Evolutionary conservation across 306 rosid genomes (phyloP).

Genomic region (Carpinus fangiana): DNA sequence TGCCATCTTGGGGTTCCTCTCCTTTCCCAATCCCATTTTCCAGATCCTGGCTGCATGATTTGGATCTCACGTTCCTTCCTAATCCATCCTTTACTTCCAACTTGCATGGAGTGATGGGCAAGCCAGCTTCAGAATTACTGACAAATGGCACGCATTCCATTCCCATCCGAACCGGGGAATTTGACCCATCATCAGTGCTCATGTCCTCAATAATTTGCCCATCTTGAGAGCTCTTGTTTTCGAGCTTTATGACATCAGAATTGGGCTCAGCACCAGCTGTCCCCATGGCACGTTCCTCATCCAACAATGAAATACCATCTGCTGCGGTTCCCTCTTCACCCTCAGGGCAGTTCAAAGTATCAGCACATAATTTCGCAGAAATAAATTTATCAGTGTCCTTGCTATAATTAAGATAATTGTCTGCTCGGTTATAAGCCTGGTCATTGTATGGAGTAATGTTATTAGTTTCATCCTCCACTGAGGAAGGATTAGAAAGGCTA

Average conservation of each 20-base stretch:
- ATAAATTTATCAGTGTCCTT: slow-evolving; percentile 51
- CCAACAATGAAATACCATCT: slow-evolving; percentile 59
- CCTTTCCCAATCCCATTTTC: slow-evolving; percentile 62
- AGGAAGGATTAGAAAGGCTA: slow-evolving; percentile 92
- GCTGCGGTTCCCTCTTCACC: slow-evolving; percentile 40
- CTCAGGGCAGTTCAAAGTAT: slow-evolving; percentile 42
- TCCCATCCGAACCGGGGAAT: slow-evolving; percentile 56
- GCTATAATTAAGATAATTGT: slow-evolving; percentile 47
- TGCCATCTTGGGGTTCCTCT: slow-evolving; percentile 68
- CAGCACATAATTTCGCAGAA: slow-evolving; percentile 47
- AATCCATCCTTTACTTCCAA: slow-evolving; percentile 66
- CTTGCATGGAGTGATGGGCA: slow-evolving; percentile 87
- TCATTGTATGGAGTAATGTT: slow-evolving; percentile 61
- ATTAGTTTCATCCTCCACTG: slow-evolving; percentile 92
- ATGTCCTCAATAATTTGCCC: slow-evolving; percentile 60
- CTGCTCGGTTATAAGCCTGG: slow-evolving; percentile 56
- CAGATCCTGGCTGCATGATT: slow-evolving; percentile 60
- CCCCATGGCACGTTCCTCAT: slow-evolving; percentile 45
- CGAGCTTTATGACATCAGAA: slow-evolving; percentile 46
- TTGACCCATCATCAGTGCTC: slow-evolving; percentile 57
- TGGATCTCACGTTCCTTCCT: slow-evolving; percentile 66
- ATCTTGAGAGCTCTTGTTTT: slow-evolving; percentile 47
- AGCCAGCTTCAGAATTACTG: slow-evolving; percentile 58
- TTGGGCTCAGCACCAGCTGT: slow-evolving; percentile 36
- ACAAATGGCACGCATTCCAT: slow-evolving; percentile 58